Percentiles rank a stretch among this genome's conserved stretches.
Conservation (phyloP, 2,329 filamentous ascomycete genomes). For the Gaeumannomyces sp. region DNA sequence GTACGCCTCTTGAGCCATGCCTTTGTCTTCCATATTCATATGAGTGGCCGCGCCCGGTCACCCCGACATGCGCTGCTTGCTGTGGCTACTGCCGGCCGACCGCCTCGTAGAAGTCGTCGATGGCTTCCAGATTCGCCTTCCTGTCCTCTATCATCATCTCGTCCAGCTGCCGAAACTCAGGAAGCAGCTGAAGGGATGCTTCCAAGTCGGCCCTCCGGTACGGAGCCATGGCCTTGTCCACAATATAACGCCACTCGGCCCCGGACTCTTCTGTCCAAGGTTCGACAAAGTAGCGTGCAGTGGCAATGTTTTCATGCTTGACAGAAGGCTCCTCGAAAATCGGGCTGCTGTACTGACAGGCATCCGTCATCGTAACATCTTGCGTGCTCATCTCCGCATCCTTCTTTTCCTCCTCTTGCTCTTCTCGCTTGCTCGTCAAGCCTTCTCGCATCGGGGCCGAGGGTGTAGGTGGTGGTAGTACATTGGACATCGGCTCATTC, state of each 20-base stretch:
- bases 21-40: background rate
- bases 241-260: background rate
- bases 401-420: background rate
- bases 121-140: background rate
- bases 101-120: background rate
- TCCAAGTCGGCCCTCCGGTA: background rate
- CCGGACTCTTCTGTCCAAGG: background rate
- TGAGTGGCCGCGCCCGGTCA: too few species aligned
- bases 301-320: background rate
- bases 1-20: background rate
- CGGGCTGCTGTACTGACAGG: background rate
- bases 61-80: background rate
- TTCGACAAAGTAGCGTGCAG: too few species aligned
- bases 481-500: background rate
- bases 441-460: background rate
- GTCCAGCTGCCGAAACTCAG: background rate
- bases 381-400: background rate
- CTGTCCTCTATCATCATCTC: background rate
- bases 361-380: background rate
- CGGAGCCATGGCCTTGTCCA: background rate
- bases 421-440: background rate
- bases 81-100: background rate
- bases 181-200: background rate
- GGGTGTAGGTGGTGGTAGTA: background rate
- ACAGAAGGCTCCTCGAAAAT: background rate